Conservation (phyloP, 2,329 filamentous ascomycete species). For the Fusarium hainanense region DNA sequence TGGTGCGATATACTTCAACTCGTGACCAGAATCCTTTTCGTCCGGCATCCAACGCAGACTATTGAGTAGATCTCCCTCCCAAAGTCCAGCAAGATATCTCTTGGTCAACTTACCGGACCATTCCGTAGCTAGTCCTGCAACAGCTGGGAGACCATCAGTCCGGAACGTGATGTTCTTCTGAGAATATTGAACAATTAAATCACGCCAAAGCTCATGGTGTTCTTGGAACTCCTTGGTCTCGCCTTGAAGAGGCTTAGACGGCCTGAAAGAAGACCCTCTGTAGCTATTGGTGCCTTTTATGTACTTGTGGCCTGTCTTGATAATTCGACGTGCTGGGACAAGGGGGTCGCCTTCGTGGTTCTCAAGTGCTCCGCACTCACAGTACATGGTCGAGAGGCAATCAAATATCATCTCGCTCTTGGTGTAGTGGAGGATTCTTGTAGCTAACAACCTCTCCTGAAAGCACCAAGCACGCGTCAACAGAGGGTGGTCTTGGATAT, state of each 20-base stretch:
- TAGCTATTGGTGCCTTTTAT: slow-evolving; percentile 20
- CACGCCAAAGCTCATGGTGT: slow-evolving; percentile 40
- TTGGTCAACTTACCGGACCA: slow-evolving; percentile 32
- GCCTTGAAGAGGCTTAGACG: not conserved
- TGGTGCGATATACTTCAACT: slow-evolving; percentile 27
- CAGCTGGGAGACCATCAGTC: slow-evolving; percentile 40
- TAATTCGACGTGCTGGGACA: slow-evolving; percentile 32
- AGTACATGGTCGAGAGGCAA: slow-evolving; percentile 38
- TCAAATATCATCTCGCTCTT: slow-evolving; percentile 44
- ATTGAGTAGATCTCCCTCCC: slow-evolving; percentile 37
- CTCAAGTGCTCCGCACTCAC: slow-evolving; percentile 42
- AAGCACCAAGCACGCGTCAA: slow-evolving; percentile 47
- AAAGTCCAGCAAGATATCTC: slow-evolving; percentile 43
- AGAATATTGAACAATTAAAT: slow-evolving; percentile 41
- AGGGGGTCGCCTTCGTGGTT: slow-evolving; percentile 29
- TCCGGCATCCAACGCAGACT: slow-evolving; percentile 37
- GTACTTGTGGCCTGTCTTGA: slow-evolving; percentile 40
- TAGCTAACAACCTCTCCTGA: slow-evolving; percentile 47
- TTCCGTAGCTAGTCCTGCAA: slow-evolving; percentile 41
- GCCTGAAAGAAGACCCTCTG: not conserved
- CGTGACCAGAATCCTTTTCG: slow-evolving; percentile 8
- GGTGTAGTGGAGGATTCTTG: slow-evolving; percentile 46
- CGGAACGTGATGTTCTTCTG: slow-evolving; percentile 37
- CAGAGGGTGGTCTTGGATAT: slow-evolving; percentile 30
- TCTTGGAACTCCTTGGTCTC: slow-evolving; percentile 14